Base-by-base conservation (phyloP, 495 filamentous ascomycete species). In the Diplogelasinospora grovesii region DNA sequence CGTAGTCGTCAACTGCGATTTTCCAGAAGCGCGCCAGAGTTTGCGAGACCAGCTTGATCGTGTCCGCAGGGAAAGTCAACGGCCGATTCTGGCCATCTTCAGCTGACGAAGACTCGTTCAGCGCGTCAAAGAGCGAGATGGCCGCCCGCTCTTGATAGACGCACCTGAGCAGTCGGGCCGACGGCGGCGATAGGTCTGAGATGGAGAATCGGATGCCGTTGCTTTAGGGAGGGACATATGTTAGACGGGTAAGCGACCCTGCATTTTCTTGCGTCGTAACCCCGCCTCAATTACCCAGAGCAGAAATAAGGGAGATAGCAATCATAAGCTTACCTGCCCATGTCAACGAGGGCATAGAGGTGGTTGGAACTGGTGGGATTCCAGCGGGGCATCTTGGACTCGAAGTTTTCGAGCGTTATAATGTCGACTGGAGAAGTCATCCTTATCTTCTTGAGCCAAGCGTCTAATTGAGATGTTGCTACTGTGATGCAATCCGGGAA, bases 161-260 rank as follows among this genome's bases (percentile, higher is more conserved):
- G 23, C 82, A 89, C 13, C 73, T 83, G 20, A 94, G 71, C 22
- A 89, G 74, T 10, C 89, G 81, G 11, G 81, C 66, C 3, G 67
- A 77, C 2, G 82, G 77, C 6, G 80, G 77, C 1, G 81, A 73
- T 22, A 95, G 73, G 40, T 86, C 77, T 7, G 88, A 84, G 44
- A 96, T 87, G 7, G 85, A 90, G 68, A 94, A 94, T 30, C 89
- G 88, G 49, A 96, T 90, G 45, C 89, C 89, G 73, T 96, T 96
- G 67, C 89, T 94, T 50, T 43, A 21, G 11, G 3, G 27, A n/a
- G 19, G 3, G 25, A 5, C 27, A 39, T 9, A 42, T 20, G 41
- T 46, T 44, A 50, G 48, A 46, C 9, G 16, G 14, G 13, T 8
- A 8, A 35, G 4, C 7, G 16, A 7, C 13, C 8, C 19, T 22